Evolutionary conservation across 306 rosid species (phyloP).

Genomic region (Dicorynia guianensis): DNA sequence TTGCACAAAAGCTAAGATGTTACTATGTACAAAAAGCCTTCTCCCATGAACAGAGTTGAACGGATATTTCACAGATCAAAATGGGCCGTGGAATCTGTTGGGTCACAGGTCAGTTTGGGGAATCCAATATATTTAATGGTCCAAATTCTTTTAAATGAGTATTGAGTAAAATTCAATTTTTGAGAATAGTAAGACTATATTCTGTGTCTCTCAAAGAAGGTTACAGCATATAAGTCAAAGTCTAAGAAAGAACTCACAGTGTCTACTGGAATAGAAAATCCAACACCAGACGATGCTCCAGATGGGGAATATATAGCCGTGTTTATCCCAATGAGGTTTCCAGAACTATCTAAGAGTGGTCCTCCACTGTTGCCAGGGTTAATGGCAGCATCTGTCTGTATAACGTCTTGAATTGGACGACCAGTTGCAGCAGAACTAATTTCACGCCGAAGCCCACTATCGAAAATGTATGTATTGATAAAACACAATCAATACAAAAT

Average conservation of each 20-base stretch:
- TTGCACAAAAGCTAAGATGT: too few relatives aligned
- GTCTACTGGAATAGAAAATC: constrained; percentile 98
- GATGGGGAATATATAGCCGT: constrained; percentile 98
- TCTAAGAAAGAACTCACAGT: constrained; percentile 65
- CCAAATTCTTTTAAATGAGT: too few relatives aligned
- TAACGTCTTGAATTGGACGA: constrained; percentile 98
- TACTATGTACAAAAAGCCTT: too few relatives aligned
- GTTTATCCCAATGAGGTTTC: constrained; percentile 93
- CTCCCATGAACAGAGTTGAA: too few relatives aligned
- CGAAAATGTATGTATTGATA: constrained; percentile 35
- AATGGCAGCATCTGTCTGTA: constrained; percentile 99
- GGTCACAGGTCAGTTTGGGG: too few relatives aligned
- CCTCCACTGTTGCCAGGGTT: constrained; percentile 99
- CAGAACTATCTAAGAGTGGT: constrained; percentile 96
- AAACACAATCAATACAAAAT: constrained; percentile 26
- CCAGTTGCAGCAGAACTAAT: constrained; percentile 99
- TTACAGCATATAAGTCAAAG: background rate
- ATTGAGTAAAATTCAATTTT: too few relatives aligned
- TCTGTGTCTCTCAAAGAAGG: background rate
- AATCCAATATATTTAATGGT: too few relatives aligned
- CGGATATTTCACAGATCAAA: too few relatives aligned
- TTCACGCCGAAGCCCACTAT: constrained; percentile 96
- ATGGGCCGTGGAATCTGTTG: too few relatives aligned
- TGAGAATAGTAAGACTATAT: too few relatives aligned
- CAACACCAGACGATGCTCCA: constrained; percentile 98